Evolutionary conservation across 2,329 filamentous ascomycete species (phyloP), one percentile per base, ranked within the genome.

Genomic region (Penicillium sp.): DNA sequence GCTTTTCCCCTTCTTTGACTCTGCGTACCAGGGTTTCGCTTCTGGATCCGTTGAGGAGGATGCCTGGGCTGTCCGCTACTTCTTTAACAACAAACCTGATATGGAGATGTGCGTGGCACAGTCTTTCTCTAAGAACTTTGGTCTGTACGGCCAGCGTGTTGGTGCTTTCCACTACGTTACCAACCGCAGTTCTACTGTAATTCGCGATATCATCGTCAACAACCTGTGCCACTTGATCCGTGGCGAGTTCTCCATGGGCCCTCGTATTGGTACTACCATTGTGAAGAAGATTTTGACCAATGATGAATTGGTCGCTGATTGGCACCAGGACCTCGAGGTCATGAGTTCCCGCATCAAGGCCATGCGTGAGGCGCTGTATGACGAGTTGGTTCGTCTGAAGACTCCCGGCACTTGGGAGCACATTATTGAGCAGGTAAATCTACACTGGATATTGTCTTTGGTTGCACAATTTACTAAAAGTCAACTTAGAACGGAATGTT

Each of bases 1-100:
- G 63, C 90, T 96, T 75, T 96, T 97, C 78, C 93, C 93, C 65
- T 97, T 97, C 84, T 97, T 99, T 77, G 94, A 99, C 81, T 91
- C 86, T 57, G 93, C 93, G 53, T 99, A 99, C 80, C 94, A 97
- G 77, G 94, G 94, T 44, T 99, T 97, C 71, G 93, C 93, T 2
- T 95, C 93, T 2, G 94, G 94, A 49, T 88, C 94, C 70, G 83
- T 96, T 33, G 84, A 85, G 66, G 85, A 87, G 56, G 94, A 99
- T 72, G 91, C 90, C 58, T 91, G 87, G 81, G 90, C 93, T 14
- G 86, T 97, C 59, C 89, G 90, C 64, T 89, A 96, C 82, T 97
- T 97, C 72, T 83, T 96, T 66, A 88, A 92, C 71, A 85, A 93
- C 75, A 71, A 73, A 61, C 69, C 70, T 0, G 92, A 93, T 77